Evolutionary conservation across 1,139 yeast species (phyloP), one percentile per base, ranked within the genome.

Genomic region (Saccharomyces pastorianus): DNA sequence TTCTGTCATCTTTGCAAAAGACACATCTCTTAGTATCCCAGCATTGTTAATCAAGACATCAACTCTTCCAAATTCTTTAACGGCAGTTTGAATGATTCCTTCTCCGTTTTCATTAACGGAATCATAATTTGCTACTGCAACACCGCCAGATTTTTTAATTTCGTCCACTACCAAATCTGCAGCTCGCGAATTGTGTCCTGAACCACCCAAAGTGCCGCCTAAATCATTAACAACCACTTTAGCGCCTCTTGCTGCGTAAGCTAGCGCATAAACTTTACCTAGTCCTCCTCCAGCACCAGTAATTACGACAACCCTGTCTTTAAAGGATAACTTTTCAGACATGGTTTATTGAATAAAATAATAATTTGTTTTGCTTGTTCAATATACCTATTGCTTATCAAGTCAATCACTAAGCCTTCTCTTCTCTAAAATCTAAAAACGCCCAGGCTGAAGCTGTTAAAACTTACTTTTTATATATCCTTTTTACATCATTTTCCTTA

Each of bases 231-330:
- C 84, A 13, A 93, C 97, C 50, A 93, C 96, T 67, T 82, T 84
- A 60, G 98, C 99, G 48, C 98, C 98, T 65, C 96, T 78, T 59
- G 83, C 77, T 53, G 96, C 98, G 72, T 80, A 91, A 64, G 85
- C 91, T 46, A 88, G 74, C 25, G 97, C 96, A 72, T 93, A 93
- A 53, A 84, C 84, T 68, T 80, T 86, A 46, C 99, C 99, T 52
- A 93, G 80, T 44, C 98, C 99, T 64, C 97, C 98, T 61, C 99
- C 99, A 52, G 97, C 95, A 49, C 98, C 99, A 55, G 98, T 93
- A 70, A 93, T 84, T 59, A 90, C 81, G 34, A 89, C 97, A 51
- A 90, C 97, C 70, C 87, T 84, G 66, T 83, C 89, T 64, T 87
- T 85, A 66, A 84, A 88, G 9, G 57, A 54, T 31, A 59, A 49